Evolutionary conservation across 2,329 filamentous ascomycete species (phyloP).

Genomic region (Thielaviopsis euricoi): DNA sequence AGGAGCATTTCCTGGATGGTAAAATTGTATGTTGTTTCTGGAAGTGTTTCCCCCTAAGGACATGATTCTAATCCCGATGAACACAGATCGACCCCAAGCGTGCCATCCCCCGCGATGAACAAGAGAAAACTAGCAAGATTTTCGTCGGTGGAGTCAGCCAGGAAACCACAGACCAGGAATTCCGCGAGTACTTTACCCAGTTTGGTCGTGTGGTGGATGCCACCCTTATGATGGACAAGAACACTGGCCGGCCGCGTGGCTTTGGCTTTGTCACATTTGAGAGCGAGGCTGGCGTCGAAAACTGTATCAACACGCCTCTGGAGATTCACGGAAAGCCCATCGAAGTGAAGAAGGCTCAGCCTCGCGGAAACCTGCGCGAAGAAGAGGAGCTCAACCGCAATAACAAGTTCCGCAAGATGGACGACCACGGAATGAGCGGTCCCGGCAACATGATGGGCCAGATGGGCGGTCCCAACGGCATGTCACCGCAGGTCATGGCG

Average conservation of each 20-base stretch:
- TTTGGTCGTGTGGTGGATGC: conserved; percentile 94
- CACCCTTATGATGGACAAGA: conserved; percentile 99
- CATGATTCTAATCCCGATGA: not conserved
- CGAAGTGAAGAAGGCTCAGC: conserved; percentile 96
- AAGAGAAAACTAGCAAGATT: conserved; percentile 96
- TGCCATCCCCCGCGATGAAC: conserved; percentile 91
- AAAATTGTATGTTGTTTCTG: conserved; percentile 62
- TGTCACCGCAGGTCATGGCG: conserved; percentile 95
- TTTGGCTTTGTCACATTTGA: conserved; percentile 99
- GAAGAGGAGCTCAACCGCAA: conserved; percentile 60
- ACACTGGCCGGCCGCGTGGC: conserved; percentile 87
- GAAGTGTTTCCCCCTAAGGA: not conserved
- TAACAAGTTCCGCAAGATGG: conserved; percentile 41
- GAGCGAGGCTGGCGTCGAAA: conserved; percentile 85
- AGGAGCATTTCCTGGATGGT: conserved; percentile 93
- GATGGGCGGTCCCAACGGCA: conserved; percentile 38
- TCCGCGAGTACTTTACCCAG: conserved; percentile 90
- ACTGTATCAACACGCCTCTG: conserved; percentile 66
- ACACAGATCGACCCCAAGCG: conserved; percentile 88
- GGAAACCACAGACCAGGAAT: conserved; percentile 90
- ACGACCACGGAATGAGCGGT: conserved; percentile 22
- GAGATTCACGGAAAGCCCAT: conserved; percentile 93
- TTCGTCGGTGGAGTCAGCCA: conserved; percentile 97
- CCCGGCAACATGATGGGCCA: conserved; percentile 23
- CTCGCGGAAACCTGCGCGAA: conserved; percentile 82